Conservation (phyloP, 2,329 filamentous ascomycete genomes). For the Apiospora arundinis region DNA sequence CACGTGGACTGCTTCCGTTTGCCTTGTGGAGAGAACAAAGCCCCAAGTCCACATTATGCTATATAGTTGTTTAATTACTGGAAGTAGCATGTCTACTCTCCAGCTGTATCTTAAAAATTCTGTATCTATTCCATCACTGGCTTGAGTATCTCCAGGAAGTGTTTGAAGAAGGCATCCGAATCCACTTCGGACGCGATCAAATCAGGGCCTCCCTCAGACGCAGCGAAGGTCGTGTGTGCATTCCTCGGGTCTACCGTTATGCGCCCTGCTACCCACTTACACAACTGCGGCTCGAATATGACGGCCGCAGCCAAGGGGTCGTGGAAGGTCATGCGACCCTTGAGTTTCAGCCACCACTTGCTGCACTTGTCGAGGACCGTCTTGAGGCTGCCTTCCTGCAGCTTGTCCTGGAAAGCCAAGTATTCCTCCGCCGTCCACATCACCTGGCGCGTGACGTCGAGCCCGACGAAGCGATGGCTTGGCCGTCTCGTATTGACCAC, state of each 20-base stretch:
- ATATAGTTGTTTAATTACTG: too few species aligned
- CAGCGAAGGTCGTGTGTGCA: conserved; percentile 18
- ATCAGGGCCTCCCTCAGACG: conserved; percentile 16
- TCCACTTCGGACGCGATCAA: conserved; percentile 22
- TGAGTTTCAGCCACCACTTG: conserved; percentile 18
- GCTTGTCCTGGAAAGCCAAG: background rate
- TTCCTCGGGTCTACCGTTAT: conserved; percentile 5
- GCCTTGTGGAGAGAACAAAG: background rate
- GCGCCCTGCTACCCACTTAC: conserved; percentile 22
- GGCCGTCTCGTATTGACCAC: conserved; percentile 20
- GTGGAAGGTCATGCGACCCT: conserved; percentile 23
- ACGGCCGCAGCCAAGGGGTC: conserved; percentile 24
- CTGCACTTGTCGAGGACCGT: conserved; percentile 5
- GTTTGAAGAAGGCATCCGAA: conserved; percentile 21
- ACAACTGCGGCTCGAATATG: conserved; percentile 24
- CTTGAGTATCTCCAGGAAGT: conserved; percentile 22
- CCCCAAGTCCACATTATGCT: too few species aligned
- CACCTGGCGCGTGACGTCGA: conserved; percentile 24
- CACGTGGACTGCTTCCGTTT: too few species aligned
- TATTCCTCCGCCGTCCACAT: conserved; percentile 3
- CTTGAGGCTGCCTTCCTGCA: conserved; percentile 15
- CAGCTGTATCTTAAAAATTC: background rate
- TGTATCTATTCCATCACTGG: background rate
- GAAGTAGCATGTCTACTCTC: background rate
- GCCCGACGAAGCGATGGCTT: conserved; percentile 24